Conservation (phyloP, 805 yeast genomes). For the Nakazawaea ishiwadae region DNA sequence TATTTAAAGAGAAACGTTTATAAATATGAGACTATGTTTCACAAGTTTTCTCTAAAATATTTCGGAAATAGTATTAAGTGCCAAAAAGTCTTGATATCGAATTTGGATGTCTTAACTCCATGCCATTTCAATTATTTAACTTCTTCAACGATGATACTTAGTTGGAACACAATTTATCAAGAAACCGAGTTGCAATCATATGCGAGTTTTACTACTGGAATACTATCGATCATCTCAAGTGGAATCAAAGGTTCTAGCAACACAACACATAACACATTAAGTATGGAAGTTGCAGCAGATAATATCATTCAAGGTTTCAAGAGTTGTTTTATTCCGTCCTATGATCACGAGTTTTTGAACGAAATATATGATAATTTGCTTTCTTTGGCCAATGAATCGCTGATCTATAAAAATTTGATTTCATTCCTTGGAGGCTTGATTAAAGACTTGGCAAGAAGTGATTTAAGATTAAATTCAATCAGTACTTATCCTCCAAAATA, state of each 20-base stretch:
- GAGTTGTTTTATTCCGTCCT: constrained; percentile 4
- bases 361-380: neutral
- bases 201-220: constrained; percentile 4
- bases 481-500: constrained; percentile 1
- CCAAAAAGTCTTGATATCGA: constrained; percentile 2
- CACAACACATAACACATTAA: neutral
- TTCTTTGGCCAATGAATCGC: neutral
- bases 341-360: neutral
- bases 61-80: neutral
- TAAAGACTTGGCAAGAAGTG: neutral
- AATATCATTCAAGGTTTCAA: constrained; percentile 6
- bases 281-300: neutral
- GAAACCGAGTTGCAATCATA: constrained; percentile 1
- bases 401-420: neutral
- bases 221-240: constrained; percentile 5
- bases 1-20: neutral
- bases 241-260: neutral
- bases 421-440: neutral
- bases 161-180: constrained; percentile 1
- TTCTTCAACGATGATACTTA: constrained; percentile 3
- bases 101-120: neutral
- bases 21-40: neutral
- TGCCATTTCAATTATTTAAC: constrained; percentile 6
- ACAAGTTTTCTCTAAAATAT: neutral
- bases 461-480: neutral